Percentiles rank a stretch among this genome's conserved stretches.
phyloP scores from a whole-genome alignment of 73 alveolate species.

The Stentor roeselii region DNA sequence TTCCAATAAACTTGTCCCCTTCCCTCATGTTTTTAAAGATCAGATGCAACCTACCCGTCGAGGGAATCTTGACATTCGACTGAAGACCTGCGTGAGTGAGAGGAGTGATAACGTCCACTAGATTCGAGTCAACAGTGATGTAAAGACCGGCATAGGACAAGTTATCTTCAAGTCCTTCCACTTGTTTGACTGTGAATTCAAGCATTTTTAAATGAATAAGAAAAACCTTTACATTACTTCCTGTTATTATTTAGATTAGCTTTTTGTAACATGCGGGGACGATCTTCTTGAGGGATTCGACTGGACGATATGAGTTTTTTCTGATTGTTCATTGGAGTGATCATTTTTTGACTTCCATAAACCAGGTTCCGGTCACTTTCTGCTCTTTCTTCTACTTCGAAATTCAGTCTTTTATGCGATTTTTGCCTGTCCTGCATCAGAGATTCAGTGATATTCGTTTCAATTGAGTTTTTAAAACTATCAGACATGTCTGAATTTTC shows the following conservation, averaged over 20 bases:
- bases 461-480: neutral
- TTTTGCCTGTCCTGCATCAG: neutral
- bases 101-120: neutral
- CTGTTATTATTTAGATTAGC: too few species aligned
- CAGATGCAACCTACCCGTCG: neutral
- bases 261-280: too few species aligned
- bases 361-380: neutral
- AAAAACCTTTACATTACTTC: too few species aligned
- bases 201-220: too few species aligned
- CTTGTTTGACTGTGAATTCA: neutral
- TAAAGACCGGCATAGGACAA: neutral
- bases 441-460: neutral
- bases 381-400: neutral
- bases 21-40: neutral
- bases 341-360: neutral
- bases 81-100: neutral
- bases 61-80: neutral
- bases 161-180: neutral
- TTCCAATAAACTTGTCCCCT: neutral
- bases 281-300: too few species aligned
- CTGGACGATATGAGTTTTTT: too few species aligned
- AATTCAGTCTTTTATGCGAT: too few species aligned
- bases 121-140: neutral
- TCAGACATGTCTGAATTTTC: neutral
- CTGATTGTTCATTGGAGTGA: too few species aligned